Base-by-base conservation (phyloP, 1,284 basidiomycete genomes). In the Naganishia sp. region DNA sequence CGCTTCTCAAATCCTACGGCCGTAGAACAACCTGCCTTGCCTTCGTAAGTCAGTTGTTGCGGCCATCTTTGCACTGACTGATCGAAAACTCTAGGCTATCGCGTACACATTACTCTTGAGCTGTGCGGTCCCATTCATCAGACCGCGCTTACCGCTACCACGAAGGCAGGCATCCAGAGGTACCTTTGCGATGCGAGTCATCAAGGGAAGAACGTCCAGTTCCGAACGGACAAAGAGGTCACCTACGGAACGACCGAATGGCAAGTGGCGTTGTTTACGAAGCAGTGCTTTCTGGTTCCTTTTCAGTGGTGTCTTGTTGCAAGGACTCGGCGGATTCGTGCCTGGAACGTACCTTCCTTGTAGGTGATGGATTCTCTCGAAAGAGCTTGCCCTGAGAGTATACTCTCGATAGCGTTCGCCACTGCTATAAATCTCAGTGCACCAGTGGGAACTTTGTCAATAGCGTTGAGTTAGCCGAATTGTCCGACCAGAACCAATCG, bases 261-360 rank as follows among this genome's bases (percentile, higher is more conserved):
- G 69, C 21, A 52, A 71, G 25, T 71, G 70, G 71, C 35, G 31
- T 25, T 73, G 70, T 65, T n/a, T 69, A 5, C 32, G 39, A 11
- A 67, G 61, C 28, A 21, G 56, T 5, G 50, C 69, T 21, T 73
- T 73, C 58, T 73, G 72, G 72, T 45, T 71, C 2, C 65, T 73
- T 15, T 73, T 68, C 68, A 21, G 46, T 11, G 72, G 72, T 10
- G 71, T 73, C 0, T 47, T 73, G 0, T 67, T 69, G 32, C 72
- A 73, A 65, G 72, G 69, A 6, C 52, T 71, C 3, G 72, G 69
- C 25, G 71, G 71, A 13, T 73, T 73, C 55, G 68, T 73, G 50
- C 72, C 72, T 7, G 64, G 64, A 5, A 73, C 72, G 0, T 73
- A 71, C 66, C 54, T 73, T 0, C 72, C 72, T 31, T 69, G 72